Conservation (phyloP, 2,329 filamentous ascomycete species). For the Aspergillus aculeatus region DNA sequence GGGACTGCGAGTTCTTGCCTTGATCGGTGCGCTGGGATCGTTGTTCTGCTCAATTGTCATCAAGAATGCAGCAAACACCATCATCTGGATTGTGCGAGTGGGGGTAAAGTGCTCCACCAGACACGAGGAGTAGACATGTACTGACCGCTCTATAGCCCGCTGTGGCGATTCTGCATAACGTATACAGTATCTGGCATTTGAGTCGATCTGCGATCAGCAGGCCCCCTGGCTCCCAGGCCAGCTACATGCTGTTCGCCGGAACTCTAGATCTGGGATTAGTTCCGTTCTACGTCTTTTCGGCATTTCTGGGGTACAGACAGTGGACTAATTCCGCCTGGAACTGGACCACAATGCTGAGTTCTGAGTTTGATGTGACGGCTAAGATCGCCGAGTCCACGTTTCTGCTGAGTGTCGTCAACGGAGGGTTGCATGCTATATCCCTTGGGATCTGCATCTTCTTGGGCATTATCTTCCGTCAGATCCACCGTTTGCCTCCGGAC, state of each 20-base stretch:
- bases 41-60: constrained; percentile 77
- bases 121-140: neutral
- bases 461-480: constrained; percentile 75
- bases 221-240: constrained; percentile 76
- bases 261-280: constrained; percentile 68
- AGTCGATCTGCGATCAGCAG: constrained; percentile 67
- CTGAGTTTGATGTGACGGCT: constrained; percentile 53
- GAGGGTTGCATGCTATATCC: constrained; percentile 68
- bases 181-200: constrained; percentile 81
- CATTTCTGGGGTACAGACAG: constrained; percentile 55
- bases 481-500: constrained; percentile 79
- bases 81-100: constrained; percentile 74
- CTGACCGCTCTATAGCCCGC: constrained; percentile 58
- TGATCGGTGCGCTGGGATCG: constrained; percentile 68
- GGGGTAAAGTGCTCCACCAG: constrained; percentile 57
- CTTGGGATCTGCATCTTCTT: constrained; percentile 72
- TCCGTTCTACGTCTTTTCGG: constrained; percentile 62
- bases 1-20: constrained; percentile 62
- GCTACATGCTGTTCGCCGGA: constrained; percentile 82
- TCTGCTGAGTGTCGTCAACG: constrained; percentile 63
- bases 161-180: constrained; percentile 67
- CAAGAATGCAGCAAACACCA: constrained; percentile 61
- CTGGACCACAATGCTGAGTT: constrained; percentile 68
- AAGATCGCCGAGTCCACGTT: constrained; percentile 67
- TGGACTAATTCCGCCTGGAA: constrained; percentile 42